Conservation (phyloP, 75 land plant genomes). For the Picea glauca region DNA sequence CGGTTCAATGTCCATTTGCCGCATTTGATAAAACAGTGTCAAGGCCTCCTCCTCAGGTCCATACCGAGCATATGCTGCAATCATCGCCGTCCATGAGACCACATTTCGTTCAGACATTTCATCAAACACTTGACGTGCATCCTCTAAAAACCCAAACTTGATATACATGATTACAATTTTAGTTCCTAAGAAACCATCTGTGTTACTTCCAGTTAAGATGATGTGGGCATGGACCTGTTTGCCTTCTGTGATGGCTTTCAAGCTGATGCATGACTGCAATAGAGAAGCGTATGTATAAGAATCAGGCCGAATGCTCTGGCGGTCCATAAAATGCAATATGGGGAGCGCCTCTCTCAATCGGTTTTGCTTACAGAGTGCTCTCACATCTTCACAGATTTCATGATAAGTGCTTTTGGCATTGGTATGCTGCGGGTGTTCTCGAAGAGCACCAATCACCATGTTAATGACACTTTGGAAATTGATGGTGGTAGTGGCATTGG, state of each 20-base stretch:
- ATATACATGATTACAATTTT: slow-evolving; percentile 11
- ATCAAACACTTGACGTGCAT: slow-evolving; percentile 18
- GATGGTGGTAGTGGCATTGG: no score
- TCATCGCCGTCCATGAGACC: slow-evolving; percentile 39
- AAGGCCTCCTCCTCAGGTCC: slow-evolving; percentile 30
- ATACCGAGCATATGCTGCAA: slow-evolving; percentile 36
- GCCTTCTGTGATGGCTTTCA: background rate
- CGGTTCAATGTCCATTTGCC: background rate
- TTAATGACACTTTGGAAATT: no score
- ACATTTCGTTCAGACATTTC: slow-evolving; percentile 18
- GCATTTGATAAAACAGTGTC: slow-evolving; percentile 20
- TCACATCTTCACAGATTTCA: background rate
- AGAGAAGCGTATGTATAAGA: slow-evolving; percentile 3
- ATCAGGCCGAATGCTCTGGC: background rate
- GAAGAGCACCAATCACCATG: no score
- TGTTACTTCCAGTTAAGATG: no score
- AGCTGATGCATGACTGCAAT: background rate
- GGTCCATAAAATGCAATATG: background rate
- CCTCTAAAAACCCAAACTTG: slow-evolving; percentile 9
- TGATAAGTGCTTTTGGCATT: background rate
- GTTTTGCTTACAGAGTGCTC: background rate
- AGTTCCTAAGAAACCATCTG: slow-evolving; percentile 11
- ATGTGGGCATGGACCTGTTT: no score
- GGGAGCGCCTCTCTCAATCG: background rate
- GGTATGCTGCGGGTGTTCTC: background rate